Evolutionary conservation across 768 basidiomycete species (phyloP), one percentile per base, ranked within the genome.

Genomic region (Lactifluus hygrophoroides): DNA sequence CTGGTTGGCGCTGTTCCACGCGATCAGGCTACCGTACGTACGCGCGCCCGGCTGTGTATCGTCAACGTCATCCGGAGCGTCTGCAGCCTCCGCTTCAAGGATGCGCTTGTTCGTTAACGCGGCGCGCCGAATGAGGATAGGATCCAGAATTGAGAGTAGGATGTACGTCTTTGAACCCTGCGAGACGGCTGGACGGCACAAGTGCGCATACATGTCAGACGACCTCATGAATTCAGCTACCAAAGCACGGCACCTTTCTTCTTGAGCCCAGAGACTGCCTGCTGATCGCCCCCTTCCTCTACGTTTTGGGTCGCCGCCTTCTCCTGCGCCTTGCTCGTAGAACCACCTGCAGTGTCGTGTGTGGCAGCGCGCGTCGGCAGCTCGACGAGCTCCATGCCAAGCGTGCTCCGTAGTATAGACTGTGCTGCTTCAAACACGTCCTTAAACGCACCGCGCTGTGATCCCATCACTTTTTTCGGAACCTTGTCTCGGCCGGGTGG

Each of bases 301-400:
- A 49, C 61, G 13, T 58, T 40, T 34, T 62, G 63, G 5, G 60
- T 45, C 23, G 14, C 32, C 9, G 44, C 30, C n/a, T 76, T 43
- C 37, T 67, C 71, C 55, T 80, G 80, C 2, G 78, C 77, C 19
- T 74, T 75, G 11, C 65, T 69, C 5, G 67, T 71, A 37, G n/a
- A n/a, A n/a, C n/a, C n/a, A n/a, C n/a, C n/a, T 0, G 69, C 71
- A 14, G 77, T 77, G 25, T 77, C 74, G 13, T 82, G 82, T 4
- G 80, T 69, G 52, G 74, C 81, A 32, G 77, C 81, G 23, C 84
- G 80, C 0, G 82, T 74, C 46, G 83, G 80, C 5, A 96, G 78
- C 67, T 91, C 88, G 27, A 86, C 83, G 8, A 96, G 77, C 65
- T 95, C 90, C 83, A 94, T 83, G 2, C 88, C 91, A 63, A 95